Conservation (phyloP, 768 basidiomycete species). For the Termitomyces sp. region DNA sequence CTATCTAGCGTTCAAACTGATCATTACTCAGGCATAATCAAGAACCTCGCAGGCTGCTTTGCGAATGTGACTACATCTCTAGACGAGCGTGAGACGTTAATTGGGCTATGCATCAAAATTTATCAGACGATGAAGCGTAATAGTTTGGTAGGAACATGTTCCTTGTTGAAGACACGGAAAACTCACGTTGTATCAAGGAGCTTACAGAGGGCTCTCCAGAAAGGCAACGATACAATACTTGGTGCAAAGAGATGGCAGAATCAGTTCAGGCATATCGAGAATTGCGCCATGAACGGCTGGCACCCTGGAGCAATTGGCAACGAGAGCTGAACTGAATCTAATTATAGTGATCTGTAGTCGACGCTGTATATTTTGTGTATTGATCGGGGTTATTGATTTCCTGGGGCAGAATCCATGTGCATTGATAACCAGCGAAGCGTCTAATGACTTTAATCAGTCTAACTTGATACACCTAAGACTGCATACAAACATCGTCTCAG, state of each 20-base stretch:
- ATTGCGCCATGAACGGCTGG: neutral
- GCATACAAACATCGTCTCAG: no score
- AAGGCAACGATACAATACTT: conserved; percentile 22
- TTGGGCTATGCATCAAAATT: conserved; percentile 37
- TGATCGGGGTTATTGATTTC: neutral
- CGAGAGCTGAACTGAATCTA: conserved; percentile 15
- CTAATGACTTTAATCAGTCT: neutral
- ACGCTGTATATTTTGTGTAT: neutral
- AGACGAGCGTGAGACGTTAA: conserved; percentile 24
- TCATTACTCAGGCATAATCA: conserved; percentile 34
- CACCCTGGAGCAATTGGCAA: neutral
- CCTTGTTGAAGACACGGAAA: neutral
- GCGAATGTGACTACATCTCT: conserved; percentile 16
- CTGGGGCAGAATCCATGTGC: conserved; percentile 6
- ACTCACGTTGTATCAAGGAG: conserved; percentile 13
- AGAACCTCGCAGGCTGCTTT: conserved; percentile 34
- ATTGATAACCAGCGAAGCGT: neutral
- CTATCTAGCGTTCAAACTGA: neutral
- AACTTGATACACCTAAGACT: neutral
- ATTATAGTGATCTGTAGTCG: neutral
- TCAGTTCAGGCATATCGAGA: conserved; percentile 20
- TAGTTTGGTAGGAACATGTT: conserved; percentile 28
- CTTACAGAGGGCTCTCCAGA: conserved; percentile 7
- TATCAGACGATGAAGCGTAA: conserved; percentile 48
- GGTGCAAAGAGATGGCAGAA: conserved; percentile 27